Conservation (phyloP, 2,329 filamentous ascomycete species). For the Pyrenochaeta sp. region DNA sequence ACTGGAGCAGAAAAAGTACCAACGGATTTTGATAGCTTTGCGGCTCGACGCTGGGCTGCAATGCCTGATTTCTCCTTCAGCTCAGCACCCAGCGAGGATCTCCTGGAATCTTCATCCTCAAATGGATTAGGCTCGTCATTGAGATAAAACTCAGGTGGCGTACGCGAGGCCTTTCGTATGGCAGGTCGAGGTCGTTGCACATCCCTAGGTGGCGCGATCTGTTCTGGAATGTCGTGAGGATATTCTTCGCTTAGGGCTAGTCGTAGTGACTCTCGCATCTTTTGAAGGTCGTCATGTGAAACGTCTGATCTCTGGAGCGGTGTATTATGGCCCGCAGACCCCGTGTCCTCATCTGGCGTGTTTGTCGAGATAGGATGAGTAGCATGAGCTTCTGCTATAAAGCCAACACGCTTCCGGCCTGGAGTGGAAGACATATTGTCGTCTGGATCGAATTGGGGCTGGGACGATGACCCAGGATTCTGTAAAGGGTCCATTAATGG, state of each 20-base stretch:
- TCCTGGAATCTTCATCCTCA: conserved; percentile 27
- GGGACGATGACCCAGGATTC: conserved; percentile 22
- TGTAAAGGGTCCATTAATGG: conserved; percentile 38
- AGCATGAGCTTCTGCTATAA: conserved; percentile 32
- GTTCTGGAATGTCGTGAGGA: conserved; percentile 24
- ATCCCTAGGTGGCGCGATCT: conserved; percentile 20
- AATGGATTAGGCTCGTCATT: conserved; percentile 47
- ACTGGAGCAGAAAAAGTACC: conserved; percentile 47
- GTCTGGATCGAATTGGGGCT: conserved; percentile 25
- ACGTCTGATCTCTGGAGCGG: conserved; percentile 42
- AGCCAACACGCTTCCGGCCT: conserved; percentile 47
- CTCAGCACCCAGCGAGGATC: conserved; percentile 18
- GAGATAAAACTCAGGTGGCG: conserved; percentile 44
- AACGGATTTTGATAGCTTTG: conserved; percentile 44
- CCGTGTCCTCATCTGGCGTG: conserved; percentile 35
- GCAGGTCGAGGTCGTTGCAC: conserved; percentile 49
- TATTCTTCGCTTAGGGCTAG: conserved; percentile 44
- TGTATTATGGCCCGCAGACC: conserved; percentile 39
- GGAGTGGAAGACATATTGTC: conserved; percentile 38
- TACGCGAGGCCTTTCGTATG: conserved; percentile 44
- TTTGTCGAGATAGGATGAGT: conserved; percentile 20
- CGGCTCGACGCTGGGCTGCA: conserved; percentile 45
- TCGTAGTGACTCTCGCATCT: conserved; percentile 47
- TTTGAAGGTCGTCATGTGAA: conserved; percentile 42
- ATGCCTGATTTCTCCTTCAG: conserved; percentile 45